Conservation (phyloP, 1,139 yeast genomes). For the Pichia sp. region DNA sequence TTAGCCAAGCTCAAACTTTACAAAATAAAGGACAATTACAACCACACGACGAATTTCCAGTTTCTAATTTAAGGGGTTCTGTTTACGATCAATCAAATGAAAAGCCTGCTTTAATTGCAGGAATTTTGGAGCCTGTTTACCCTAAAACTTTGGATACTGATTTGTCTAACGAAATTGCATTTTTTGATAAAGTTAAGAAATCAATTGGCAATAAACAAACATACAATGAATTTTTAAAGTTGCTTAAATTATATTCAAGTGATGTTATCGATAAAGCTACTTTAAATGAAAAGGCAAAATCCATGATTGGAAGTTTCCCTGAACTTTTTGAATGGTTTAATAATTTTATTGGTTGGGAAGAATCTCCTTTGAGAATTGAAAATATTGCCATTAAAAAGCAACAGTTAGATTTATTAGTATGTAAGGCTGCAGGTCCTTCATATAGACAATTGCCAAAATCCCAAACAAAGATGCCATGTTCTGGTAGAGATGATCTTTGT, state of each 20-base stretch:
- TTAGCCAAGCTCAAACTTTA: constrained; percentile 12
- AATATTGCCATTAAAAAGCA: constrained; percentile 86
- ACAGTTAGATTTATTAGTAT: constrained; percentile 77
- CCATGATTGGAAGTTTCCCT: constrained; percentile 72
- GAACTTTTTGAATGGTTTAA: constrained; percentile 91
- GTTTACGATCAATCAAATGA: constrained; percentile 25
- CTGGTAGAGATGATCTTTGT: constrained; percentile 98
- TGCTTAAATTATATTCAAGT: constrained; percentile 80
- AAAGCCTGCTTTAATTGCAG: constrained; percentile 73
- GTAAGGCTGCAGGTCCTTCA: constrained; percentile 89
- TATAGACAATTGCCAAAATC: constrained; percentile 90
- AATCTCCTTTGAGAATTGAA: constrained; percentile 72
- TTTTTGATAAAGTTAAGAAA: constrained; percentile 89
- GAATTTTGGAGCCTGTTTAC: constrained; percentile 80
- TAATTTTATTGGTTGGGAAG: constrained; percentile 82
- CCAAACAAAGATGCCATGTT: constrained; percentile 95
- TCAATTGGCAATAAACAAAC: constrained; percentile 84
- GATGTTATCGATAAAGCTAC: constrained; percentile 82
- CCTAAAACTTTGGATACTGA: constrained; percentile 59
- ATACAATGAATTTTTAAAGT: constrained; percentile 84
- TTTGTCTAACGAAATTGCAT: constrained; percentile 75
- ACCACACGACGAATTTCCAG: constrained; percentile 40
- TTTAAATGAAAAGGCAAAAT: constrained; percentile 76
- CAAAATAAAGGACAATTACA: constrained; percentile 27
- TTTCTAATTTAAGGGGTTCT: constrained; percentile 45